phyloP scores from a whole-genome alignment of 352 stramenopile genomes.

The Phytophthora ramorum region DNA sequence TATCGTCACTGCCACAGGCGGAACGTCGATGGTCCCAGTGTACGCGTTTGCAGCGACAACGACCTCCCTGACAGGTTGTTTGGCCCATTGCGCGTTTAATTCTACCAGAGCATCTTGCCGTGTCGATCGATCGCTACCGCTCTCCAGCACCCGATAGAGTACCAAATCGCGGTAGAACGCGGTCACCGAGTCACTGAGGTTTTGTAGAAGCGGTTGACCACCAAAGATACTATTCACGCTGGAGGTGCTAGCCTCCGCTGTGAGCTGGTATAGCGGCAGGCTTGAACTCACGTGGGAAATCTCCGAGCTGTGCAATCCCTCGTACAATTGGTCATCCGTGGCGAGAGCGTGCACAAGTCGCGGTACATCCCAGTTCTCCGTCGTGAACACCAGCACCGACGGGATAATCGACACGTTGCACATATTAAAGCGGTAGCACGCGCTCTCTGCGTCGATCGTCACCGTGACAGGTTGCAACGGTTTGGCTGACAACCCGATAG shows the following conservation, averaged over 20 bases:
- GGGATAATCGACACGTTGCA: constrained; percentile 69
- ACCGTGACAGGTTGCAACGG: constrained; percentile 59
- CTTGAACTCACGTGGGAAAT: constrained; percentile 44
- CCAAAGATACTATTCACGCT: constrained; percentile 19
- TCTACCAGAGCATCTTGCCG: constrained; percentile 32
- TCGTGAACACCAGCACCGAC: constrained; percentile 43
- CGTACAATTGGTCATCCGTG: constrained; percentile 68
- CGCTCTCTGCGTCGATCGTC: constrained; percentile 49
- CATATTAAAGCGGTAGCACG: constrained; percentile 79
- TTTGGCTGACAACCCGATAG: constrained; percentile 50
- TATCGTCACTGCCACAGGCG: constrained; percentile 36
- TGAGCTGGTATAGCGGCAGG: constrained; percentile 40
- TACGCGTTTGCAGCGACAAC: constrained; percentile 41
- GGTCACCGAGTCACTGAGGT: constrained; percentile 21
- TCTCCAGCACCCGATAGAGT: constrained; percentile 20
- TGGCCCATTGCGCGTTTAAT: constrained; percentile 50
- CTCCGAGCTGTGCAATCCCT: constrained; percentile 43
- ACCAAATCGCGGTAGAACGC: constrained; percentile 42
- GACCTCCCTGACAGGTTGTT: constrained; percentile 30
- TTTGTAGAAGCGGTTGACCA: constrained; percentile 11
- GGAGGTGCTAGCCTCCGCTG: constrained; percentile 32
- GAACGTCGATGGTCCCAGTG: constrained; percentile 22
- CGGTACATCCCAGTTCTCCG: constrained; percentile 51
- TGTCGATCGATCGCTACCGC: not conserved
- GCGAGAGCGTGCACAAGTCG: constrained; percentile 54